Conservation (phyloP, 352 stramenopile species). For the Phytophthora cactorum region DNA sequence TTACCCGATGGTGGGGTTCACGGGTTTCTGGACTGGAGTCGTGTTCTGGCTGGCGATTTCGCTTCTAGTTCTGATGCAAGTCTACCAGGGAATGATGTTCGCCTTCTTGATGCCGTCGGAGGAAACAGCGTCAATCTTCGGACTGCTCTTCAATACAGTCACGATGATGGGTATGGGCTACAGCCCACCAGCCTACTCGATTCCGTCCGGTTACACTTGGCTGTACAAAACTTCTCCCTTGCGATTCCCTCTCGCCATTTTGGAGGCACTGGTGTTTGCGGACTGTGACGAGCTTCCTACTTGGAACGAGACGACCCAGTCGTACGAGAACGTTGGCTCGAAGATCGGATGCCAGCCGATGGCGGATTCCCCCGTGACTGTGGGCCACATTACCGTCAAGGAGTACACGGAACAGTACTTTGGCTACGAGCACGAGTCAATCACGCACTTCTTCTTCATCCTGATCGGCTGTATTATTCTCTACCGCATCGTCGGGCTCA, state of each 20-base stretch:
- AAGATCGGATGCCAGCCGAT: slow-evolving; percentile 10
- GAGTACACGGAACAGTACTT: slow-evolving; percentile 34
- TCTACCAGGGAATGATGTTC: slow-evolving; percentile 81
- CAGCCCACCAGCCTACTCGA: slow-evolving; percentile 23
- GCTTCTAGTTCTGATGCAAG: slow-evolving; percentile 45
- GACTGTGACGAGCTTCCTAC: slow-evolving; percentile 20
- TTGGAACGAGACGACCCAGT: slow-evolving; percentile 8
- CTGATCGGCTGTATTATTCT: slow-evolving; percentile 32
- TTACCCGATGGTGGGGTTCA: slow-evolving; percentile 82
- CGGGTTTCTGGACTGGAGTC: slow-evolving; percentile 37
- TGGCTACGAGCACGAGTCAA: slow-evolving; percentile 23
- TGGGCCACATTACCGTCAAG: slow-evolving; percentile 15
- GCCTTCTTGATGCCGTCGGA: slow-evolving; percentile 52
- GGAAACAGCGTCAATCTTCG: slow-evolving; percentile 48
- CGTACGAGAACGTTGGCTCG: slow-evolving; percentile 4
- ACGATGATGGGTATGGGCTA: slow-evolving; percentile 44
- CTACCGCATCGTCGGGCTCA: slow-evolving; percentile 33
- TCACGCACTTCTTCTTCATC: slow-evolving; percentile 26
- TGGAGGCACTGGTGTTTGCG: slow-evolving; percentile 32
- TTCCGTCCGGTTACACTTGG: slow-evolving; percentile 19
- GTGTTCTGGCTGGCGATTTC: slow-evolving; percentile 34
- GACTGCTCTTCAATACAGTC: slow-evolving; percentile 51
- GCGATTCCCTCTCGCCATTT: slow-evolving; percentile 24
- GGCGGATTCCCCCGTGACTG: not conserved
- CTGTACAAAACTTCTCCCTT: slow-evolving; percentile 13